Evolutionary conservation across 202 grass and related monocot species (phyloP), one percentile per base, ranked within the genome.

Genomic region (Digitaria exilis): DNA sequence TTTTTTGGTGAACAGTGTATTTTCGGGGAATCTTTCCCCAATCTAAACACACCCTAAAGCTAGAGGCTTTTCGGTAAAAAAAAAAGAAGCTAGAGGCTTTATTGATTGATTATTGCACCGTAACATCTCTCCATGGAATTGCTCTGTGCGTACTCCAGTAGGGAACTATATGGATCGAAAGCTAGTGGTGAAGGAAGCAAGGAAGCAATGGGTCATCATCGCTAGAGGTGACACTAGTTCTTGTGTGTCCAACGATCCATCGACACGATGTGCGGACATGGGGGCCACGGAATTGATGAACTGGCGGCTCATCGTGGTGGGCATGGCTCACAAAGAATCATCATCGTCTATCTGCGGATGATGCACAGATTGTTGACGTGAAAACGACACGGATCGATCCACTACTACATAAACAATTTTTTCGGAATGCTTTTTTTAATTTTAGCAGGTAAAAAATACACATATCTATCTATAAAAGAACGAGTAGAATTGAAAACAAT

Each of bases 71-170:
- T n/a, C n/a, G n/a, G n/a, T n/a, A n/a, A n/a, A n/a, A n/a, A n/a
- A n/a, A n/a, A n/a, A n/a, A n/a, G n/a, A 39, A 39, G 37, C 37
- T 39, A 16, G 46, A 16, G 51, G 73, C 59, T 77, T 69, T 49
- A 49, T 49, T 49, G 15, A 1, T 54, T 49, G n/a, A n/a, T n/a
- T n/a, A n/a, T n/a, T 19, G 49, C 18, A 52, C 48, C 16, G n/a
- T n/a, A n/a, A n/a, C n/a, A 50, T 50, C 3, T 50, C 39, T 69
- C 9, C 28, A 19, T 52, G 19, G 48, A 7, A 2, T 21, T 19
- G 19, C 13, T 73, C 83, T 43, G 66, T 72, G 76, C n/a, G 71
- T 32, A 42, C n/a, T n/a, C n/a, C n/a, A n/a, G n/a, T n/a, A n/a
- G n/a, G n/a, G n/a, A n/a, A n/a, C n/a, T n/a, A n/a, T n/a, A 24